Percentiles rank a stretch among this genome's conserved stretches.
Evolutionary conservation across 805 yeast species (phyloP).

Genomic region (Isabelozyma pseudorhagii): DNA sequence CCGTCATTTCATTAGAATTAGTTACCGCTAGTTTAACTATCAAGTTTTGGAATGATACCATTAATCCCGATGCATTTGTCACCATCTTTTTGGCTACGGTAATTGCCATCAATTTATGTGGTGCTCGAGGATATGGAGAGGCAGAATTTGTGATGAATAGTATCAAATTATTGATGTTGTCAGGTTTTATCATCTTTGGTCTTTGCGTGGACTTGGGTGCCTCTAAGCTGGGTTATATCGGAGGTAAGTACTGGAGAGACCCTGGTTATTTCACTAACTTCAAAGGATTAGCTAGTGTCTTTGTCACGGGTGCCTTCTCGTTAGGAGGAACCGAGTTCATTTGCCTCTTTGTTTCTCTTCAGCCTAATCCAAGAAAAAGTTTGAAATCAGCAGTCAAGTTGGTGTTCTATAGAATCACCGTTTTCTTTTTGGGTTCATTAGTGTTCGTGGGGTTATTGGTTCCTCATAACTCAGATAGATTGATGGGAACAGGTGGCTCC

Average conservation of each 20-base stretch:
- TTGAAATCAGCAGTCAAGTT: slow-evolving; percentile 23
- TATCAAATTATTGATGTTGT: slow-evolving; percentile 19
- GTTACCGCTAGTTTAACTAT: slow-evolving; percentile 25
- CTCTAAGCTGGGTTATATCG: slow-evolving; percentile 24
- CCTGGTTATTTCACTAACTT: slow-evolving; percentile 27
- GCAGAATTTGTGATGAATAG: slow-evolving; percentile 28
- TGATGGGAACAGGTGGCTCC: slow-evolving; percentile 19
- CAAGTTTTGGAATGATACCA: slow-evolving; percentile 18
- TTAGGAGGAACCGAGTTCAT: slow-evolving; percentile 33
- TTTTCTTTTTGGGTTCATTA: slow-evolving; percentile 27
- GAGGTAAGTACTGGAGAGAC: slow-evolving; percentile 40
- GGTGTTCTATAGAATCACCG: slow-evolving; percentile 22
- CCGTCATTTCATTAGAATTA: slow-evolving; percentile 23
- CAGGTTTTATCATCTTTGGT: slow-evolving; percentile 27
- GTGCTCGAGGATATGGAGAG: slow-evolving; percentile 25
- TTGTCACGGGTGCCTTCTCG: slow-evolving; percentile 31
- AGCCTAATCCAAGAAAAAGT: slow-evolving; percentile 21
- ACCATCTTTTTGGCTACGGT: slow-evolving; percentile 21
- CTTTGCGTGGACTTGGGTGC: slow-evolving; percentile 23
- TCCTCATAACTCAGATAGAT: slow-evolving; percentile 16
- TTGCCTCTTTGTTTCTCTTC: slow-evolving; percentile 27
- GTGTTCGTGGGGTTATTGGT: slow-evolving; percentile 26
- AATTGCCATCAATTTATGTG: slow-evolving; percentile 19
- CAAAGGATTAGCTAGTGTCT: slow-evolving; percentile 28
- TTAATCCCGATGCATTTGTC: slow-evolving; percentile 19